Evolutionary conservation across 768 basidiomycete species (phyloP).

Genomic region (Auricularia cornea): DNA sequence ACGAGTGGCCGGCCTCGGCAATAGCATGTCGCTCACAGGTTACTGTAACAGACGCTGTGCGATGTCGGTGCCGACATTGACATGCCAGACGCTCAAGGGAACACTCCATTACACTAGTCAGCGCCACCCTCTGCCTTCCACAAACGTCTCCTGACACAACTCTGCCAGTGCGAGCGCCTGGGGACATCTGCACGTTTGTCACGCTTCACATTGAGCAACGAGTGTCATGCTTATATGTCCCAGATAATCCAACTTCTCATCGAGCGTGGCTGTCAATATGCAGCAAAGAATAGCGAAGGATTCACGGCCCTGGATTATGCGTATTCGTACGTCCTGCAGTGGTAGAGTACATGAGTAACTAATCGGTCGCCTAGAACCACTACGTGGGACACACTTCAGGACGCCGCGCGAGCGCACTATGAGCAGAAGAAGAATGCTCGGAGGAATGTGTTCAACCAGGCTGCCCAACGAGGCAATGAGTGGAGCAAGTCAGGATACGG

Average conservation of each 20-base stretch:
- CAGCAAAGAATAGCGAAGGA: conserved; percentile 80
- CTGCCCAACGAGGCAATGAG: conserved; percentile 58
- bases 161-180: conserved; percentile 74
- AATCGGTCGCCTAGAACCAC: conserved; percentile 40
- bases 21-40: conserved; percentile 5
- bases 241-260: conserved; percentile 81
- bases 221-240: conserved; percentile 3
- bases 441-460: conserved; percentile 63
- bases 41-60: conserved; percentile 63
- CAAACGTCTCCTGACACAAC: conserved; percentile 1
- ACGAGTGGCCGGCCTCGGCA: conserved; percentile 15
- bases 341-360: conserved; percentile 12
- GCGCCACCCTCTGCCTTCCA: conserved; percentile 20
- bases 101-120: conserved; percentile 89
- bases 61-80: conserved; percentile 87
- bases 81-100: conserved; percentile 84
- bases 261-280: conserved; percentile 78
- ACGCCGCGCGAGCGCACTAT: conserved; percentile 68
- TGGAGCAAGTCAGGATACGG: conserved; percentile 33
- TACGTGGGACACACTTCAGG: conserved; percentile 70
- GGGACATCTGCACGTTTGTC: conserved; percentile 70
- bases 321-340: conserved; percentile 54
- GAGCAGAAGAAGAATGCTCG: conserved; percentile 74
- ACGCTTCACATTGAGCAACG: conserved; percentile 1
- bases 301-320: conserved; percentile 92